Conservation (phyloP, 805 yeast genomes). For the Metschnikowia lachancei region DNA sequence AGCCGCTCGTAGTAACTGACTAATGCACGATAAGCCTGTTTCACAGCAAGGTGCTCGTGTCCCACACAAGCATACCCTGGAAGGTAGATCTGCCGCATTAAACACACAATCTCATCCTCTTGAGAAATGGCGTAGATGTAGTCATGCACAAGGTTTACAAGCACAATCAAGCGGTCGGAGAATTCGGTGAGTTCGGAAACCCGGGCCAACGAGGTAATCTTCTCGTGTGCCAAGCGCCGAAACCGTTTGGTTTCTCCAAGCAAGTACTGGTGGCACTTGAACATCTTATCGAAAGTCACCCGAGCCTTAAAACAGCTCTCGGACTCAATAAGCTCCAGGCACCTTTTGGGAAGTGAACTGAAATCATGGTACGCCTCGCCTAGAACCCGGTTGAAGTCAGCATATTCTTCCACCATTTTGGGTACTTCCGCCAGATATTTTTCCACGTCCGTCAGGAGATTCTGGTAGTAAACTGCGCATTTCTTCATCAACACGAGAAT, state of each 20-base stretch:
- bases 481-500: slow-evolving; percentile 10
- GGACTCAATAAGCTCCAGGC: slow-evolving; percentile 12
- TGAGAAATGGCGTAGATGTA: slow-evolving; percentile 12
- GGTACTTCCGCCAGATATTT: slow-evolving; percentile 5
- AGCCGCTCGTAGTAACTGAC: slow-evolving; percentile 9
- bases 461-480: slow-evolving; percentile 11
- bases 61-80: slow-evolving; percentile 11
- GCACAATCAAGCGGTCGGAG: slow-evolving; percentile 9
- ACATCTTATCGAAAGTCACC: slow-evolving; percentile 15
- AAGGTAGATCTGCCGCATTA: slow-evolving; percentile 7
- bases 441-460: slow-evolving; percentile 3
- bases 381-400: slow-evolving; percentile 8
- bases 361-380: slow-evolving; percentile 14
- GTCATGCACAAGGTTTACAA: slow-evolving; percentile 10
- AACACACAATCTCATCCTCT: slow-evolving; percentile 15
- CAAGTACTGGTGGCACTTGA: slow-evolving; percentile 13
- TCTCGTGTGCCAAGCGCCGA: slow-evolving; percentile 3
- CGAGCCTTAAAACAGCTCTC: slow-evolving; percentile 15
- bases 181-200: slow-evolving; percentile 11
- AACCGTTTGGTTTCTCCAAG: slow-evolving; percentile 9
- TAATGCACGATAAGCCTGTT: slow-evolving; percentile 11
- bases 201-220: slow-evolving; percentile 7
- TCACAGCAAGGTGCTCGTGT: slow-evolving; percentile 12
- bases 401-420: slow-evolving; percentile 6
- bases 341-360: slow-evolving; percentile 10